Evolutionary conservation across 2,329 filamentous ascomycete genomes (phyloP).

Genomic region (Aspergillus fijiensis): DNA sequence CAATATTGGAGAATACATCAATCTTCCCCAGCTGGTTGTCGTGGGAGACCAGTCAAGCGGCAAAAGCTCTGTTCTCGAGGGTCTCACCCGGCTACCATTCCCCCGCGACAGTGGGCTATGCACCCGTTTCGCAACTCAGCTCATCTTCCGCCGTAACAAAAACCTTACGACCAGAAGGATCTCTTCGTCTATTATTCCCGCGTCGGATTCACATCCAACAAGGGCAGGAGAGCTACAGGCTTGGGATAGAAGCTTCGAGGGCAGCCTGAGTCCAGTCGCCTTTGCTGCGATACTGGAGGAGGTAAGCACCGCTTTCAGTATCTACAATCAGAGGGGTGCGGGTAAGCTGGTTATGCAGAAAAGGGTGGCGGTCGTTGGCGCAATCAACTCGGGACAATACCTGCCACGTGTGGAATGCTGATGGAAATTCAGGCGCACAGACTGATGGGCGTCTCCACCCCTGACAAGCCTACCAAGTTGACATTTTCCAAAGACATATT

Average conservation of each 20-base stretch:
- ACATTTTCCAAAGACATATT: conserved; percentile 47
- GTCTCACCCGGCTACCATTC: conserved; percentile 32
- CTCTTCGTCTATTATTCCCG: conserved; percentile 40
- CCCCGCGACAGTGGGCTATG: conserved; percentile 40
- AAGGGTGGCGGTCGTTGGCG: background rate
- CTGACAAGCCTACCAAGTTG: conserved; percentile 19
- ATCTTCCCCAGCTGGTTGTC: conserved; percentile 39
- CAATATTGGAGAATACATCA: conserved; percentile 34
- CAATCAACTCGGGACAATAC: background rate
- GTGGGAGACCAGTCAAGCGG: conserved; percentile 45
- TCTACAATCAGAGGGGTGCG: no score
- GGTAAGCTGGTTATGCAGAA: no score
- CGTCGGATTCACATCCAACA: conserved; percentile 21
- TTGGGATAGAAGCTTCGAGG: conserved; percentile 19
- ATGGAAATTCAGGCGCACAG: conserved; percentile 19
- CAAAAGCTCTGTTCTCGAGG: conserved; percentile 35
- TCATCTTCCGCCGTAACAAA: conserved; percentile 41
- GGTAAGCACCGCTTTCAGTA: conserved; percentile 18
- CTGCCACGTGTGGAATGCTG: background rate
- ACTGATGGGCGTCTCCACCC: conserved; percentile 25
- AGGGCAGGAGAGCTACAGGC: conserved; percentile 19
- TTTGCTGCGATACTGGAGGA: conserved; percentile 29
- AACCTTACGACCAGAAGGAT: conserved; percentile 18
- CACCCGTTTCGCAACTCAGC: conserved; percentile 49
- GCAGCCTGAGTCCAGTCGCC: conserved; percentile 15